A percentile compares a stretch with the other conserved stretches of the same genome.
Evolutionary conservation across 495 filamentous ascomycete genomes (phyloP).

Genomic region (Xylaria longipes): DNA sequence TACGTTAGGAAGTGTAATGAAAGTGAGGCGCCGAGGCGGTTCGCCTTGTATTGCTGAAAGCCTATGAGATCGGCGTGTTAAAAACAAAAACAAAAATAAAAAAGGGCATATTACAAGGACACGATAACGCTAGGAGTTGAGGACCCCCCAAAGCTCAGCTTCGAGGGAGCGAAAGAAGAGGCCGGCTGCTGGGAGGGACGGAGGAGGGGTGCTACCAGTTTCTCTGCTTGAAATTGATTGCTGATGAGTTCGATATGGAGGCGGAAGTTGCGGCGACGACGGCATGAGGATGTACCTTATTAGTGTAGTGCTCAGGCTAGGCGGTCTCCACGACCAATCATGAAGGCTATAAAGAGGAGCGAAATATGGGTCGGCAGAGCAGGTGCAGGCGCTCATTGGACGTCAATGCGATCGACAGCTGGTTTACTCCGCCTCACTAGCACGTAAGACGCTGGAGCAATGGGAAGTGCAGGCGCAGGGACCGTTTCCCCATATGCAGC

Average conservation of each 20-base stretch:
- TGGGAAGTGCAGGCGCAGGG: conserved; percentile 20
- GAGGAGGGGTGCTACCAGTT: neutral
- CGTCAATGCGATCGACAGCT: conserved; percentile 17
- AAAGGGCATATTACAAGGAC: neutral
- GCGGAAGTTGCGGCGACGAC: conserved; percentile 24
- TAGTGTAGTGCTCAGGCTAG: conserved; percentile 7
- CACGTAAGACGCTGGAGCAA: conserved; percentile 14
- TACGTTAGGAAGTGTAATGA: neutral
- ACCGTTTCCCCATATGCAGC: conserved; percentile 19
- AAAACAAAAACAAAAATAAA: too few species aligned
- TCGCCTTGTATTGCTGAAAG: neutral
- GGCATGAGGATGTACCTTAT: conserved; percentile 18
- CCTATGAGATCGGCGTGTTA: neutral
- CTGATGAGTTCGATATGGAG: conserved; percentile 18
- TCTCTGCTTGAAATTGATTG: conserved; percentile 10
- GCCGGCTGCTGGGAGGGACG: neutral
- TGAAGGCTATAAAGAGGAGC: neutral
- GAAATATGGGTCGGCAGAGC: conserved; percentile 7
- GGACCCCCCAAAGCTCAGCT: neutral
- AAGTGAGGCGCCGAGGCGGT: conserved; percentile 1
- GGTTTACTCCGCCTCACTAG: conserved; percentile 28
- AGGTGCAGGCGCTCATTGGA: conserved; percentile 2
- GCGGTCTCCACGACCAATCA: neutral
- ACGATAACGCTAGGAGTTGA: neutral
- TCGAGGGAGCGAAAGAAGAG: neutral